Evolutionary conservation across 202 grass and related monocot species (phyloP).

Genomic region (Zoysia matrella): DNA sequence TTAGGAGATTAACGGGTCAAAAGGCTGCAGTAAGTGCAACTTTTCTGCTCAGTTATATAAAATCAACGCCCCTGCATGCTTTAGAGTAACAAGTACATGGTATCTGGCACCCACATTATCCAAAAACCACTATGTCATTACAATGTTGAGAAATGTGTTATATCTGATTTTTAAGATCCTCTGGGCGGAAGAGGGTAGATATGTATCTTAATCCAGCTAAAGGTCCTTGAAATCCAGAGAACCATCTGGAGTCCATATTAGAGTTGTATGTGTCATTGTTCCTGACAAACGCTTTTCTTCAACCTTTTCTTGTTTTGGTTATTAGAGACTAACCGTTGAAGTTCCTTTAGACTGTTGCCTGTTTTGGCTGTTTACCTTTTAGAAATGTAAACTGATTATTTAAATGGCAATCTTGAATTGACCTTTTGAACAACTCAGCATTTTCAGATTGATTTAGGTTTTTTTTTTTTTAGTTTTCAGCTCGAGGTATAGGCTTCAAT

Average conservation of each 20-base stretch:
- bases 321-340: background rate
- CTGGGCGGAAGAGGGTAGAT: background rate
- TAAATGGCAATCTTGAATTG: background rate
- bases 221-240: background rate
- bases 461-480: background rate
- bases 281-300: too few relatives aligned
- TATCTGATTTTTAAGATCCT: conserved; percentile 11
- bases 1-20: conserved; percentile 78
- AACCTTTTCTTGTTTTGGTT: too few relatives aligned
- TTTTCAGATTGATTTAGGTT: conserved; percentile 21
- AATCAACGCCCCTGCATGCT: background rate
- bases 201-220: background rate
- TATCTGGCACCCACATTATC: background rate
- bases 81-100: background rate
- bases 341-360: background rate
- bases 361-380: too few relatives aligned
- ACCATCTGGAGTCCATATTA: background rate
- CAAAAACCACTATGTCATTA: background rate
- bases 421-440: background rate
- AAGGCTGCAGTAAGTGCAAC: conserved; percentile 73
- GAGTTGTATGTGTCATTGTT: too few relatives aligned
- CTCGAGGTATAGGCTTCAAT: too few relatives aligned
- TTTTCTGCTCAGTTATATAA: conserved; percentile 7
- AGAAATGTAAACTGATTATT: background rate
- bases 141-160: background rate